These are phyloP conservation scores for Emericellopsis terricola DNA, from an alignment of 495 filamentous ascomycete species.

Conservation along the genomic window DNA sequence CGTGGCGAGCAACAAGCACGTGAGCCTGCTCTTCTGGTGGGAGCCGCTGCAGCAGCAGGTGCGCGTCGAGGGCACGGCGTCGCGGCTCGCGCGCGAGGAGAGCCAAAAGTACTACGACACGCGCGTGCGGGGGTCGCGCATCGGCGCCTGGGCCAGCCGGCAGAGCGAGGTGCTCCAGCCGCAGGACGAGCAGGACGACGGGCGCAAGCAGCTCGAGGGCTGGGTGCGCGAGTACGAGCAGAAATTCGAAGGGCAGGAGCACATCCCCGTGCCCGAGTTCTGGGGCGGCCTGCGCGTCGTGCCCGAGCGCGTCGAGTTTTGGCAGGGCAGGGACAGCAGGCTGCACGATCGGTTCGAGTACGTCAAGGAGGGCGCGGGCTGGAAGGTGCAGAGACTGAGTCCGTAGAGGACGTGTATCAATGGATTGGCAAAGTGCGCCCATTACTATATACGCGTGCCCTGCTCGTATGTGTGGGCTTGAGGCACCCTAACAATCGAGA, in stretches of 20 bases:
- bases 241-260: slow-evolving; percentile 51
- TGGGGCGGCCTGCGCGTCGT: slow-evolving; percentile 85
- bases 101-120: slow-evolving; percentile 81
- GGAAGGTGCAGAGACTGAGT: slow-evolving; percentile 41
- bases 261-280: slow-evolving; percentile 80
- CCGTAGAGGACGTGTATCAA: slow-evolving; percentile 17
- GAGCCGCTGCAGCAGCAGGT: slow-evolving; percentile 66
- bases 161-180: slow-evolving; percentile 58
- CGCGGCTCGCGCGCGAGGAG: slow-evolving; percentile 51
- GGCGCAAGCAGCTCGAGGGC: slow-evolving; percentile 42
- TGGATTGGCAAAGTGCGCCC: too few relatives aligned
- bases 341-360: slow-evolving; percentile 91
- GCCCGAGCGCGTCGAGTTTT: slow-evolving; percentile 81
- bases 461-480: too few relatives aligned
- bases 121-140: slow-evolving; percentile 54
- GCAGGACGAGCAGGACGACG: slow-evolving; percentile 32
- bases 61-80: slow-evolving; percentile 57
- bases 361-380: slow-evolving; percentile 33
- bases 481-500: too few relatives aligned
- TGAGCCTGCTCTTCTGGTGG: slow-evolving; percentile 63
- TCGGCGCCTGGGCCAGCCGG: slow-evolving; percentile 86
- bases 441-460: too few relatives aligned
- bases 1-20: slow-evolving; percentile 44
- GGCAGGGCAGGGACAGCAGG: slow-evolving; percentile 77
- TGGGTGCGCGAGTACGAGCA: slow-evolving; percentile 54